These are phyloP conservation scores for Hexamita inflata DNA, from an alignment of 208 protist genomes.

Conservation along the genomic window DNA sequence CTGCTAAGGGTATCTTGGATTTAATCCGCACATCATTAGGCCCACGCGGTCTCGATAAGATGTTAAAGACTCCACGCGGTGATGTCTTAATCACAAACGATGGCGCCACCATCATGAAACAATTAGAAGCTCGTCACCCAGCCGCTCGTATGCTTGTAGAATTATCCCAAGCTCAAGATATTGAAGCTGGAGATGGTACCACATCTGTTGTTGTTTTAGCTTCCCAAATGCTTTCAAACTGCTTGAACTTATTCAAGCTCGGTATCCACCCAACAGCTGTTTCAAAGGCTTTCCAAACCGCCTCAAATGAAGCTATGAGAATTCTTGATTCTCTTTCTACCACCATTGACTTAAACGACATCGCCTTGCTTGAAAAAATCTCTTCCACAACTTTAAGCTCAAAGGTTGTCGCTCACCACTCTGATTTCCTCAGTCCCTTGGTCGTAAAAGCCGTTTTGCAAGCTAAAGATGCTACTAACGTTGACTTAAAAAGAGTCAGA, in stretches of 20 bases:
- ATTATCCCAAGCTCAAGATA: conserved; percentile 87
- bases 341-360: conserved; percentile 71
- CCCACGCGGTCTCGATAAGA: conserved; percentile 96
- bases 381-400: conserved; percentile 90
- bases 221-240: conserved; percentile 71
- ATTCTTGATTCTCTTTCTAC: conserved; percentile 74
- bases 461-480: conserved; percentile 60
- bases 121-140: conserved; percentile 84
- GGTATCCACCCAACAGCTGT: conserved; percentile 89
- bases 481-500: conserved; percentile 84
- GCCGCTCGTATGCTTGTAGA: conserved; percentile 93
- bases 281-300: conserved; percentile 69
- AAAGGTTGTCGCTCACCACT: conserved; percentile 87
- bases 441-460: conserved; percentile 83
- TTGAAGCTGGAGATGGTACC: conserved; percentile 98
- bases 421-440: conserved; percentile 80
- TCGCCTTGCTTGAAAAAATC: conserved; percentile 71
- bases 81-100: conserved; percentile 97
- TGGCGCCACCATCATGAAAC: conserved; percentile 92
- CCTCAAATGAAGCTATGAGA: conserved; percentile 62
- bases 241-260: conserved; percentile 70
- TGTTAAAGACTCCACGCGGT: conserved; percentile 55
- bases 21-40: conserved; percentile 88
- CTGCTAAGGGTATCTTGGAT: conserved; percentile 65
- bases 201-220: conserved; percentile 93